Evolutionary conservation across 2,329 filamentous ascomycete genomes (phyloP), one percentile per base, ranked within the genome.

Genomic region (Periconia sp.): DNA sequence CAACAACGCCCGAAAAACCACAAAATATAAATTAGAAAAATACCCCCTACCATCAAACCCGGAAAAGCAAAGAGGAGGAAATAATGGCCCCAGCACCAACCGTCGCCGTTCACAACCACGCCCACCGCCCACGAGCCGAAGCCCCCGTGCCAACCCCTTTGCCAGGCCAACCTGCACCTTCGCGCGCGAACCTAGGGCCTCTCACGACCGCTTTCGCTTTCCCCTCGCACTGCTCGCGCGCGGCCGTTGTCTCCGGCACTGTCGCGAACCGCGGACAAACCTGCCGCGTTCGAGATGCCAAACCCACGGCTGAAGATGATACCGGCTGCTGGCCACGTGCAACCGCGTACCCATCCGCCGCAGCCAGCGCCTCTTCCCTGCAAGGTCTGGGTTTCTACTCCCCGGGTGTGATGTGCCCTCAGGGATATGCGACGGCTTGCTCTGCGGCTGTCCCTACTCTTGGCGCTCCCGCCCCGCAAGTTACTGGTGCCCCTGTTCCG

Each of bases 301-400:
- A 43, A 14, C 52, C 45, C 17, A 30, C 37, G 14, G 51, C 59
- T 8, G 47, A 49, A 49, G 61, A 65, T 40, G 55, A 59, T 19
- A 52, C 55, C 15, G 45, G 44, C 33, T 64, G 62, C 43, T 64
- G 59, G 59, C 62, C 62, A 15, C 40, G 47, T 43, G 58, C 58
- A 31, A 62, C 59, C 5, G 45, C 20, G 2, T 51, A 47, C 18
- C 55, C 55, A 6, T 35, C 18, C 6, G 14, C 8, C 6, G 50
- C 23, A 17, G 43, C 23, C 2, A 31, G 23, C 27, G 17, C 37
- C 15, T 40, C 35, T 10, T 45, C 46, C 11, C 51, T 54, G 15
- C 49, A 40, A 6, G 58, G 57, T 8, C 40, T 62, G 31, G 63
- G 63, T 9, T 62, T 61, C 53, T 65, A 65, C 48, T 62, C 59